Evolutionary conservation across 2,329 filamentous ascomycete genomes (phyloP).

Genomic region (Ceratocystis alfenasii): DNA sequence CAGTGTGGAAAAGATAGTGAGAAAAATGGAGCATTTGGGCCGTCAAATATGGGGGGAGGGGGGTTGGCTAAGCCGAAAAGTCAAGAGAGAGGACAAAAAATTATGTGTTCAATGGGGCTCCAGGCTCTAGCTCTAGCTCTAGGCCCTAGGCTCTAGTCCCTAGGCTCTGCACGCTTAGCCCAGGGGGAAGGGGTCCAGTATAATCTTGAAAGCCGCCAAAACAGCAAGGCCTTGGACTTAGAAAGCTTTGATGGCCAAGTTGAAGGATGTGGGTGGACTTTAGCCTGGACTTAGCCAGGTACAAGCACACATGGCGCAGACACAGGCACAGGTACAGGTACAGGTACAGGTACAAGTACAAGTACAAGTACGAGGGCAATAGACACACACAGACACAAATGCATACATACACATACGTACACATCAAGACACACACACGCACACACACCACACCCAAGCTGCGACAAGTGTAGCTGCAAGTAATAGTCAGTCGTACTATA

Average conservation of each 20-base stretch:
- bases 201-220: neutral
- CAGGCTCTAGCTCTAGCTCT: no score
- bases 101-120: no score
- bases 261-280: neutral
- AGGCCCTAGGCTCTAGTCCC: no score
- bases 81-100: neutral
- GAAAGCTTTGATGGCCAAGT: neutral
- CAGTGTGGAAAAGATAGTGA: neutral
- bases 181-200: no score
- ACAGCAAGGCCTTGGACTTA: no score
- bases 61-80: neutral
- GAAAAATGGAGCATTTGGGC: neutral
- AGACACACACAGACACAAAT: neutral
- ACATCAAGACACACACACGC: neutral
- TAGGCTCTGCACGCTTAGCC: no score
- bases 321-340: neutral
- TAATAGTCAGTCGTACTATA: neutral
- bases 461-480: neutral
- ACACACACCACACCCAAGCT: neutral
- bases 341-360: neutral
- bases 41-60: neutral
- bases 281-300: conserved; percentile 1
- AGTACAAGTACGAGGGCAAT: neutral
- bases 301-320: neutral
- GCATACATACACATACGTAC: neutral